These are phyloP conservation scores for Rutstroemia sp. DNA, from an alignment of 2,329 filamentous ascomycete genomes.

Conservation along the genomic window DNA sequence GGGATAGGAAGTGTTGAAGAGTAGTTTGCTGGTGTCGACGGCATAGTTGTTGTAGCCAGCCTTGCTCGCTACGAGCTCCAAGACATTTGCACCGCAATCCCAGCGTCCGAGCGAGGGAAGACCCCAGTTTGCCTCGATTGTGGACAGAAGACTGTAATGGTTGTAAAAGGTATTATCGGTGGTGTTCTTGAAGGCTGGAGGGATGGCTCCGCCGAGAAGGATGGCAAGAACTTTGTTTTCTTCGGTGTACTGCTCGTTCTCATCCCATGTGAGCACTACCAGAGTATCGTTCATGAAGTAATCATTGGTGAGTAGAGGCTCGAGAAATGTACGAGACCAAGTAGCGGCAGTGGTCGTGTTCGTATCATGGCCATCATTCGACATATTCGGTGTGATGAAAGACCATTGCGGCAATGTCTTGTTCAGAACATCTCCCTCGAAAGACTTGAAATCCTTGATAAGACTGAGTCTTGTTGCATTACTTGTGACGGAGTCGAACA, in stretches of 20 bases:
- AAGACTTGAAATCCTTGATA: slow-evolving; percentile 55
- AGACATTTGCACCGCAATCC: slow-evolving; percentile 30
- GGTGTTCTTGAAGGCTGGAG: slow-evolving; percentile 38
- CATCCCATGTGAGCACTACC: slow-evolving; percentile 49
- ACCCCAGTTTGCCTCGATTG: slow-evolving; percentile 34
- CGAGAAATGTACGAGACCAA: slow-evolving; percentile 44
- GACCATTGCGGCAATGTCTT: slow-evolving; percentile 55
- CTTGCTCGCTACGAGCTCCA: slow-evolving; percentile 20
- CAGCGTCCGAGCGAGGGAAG: slow-evolving; percentile 35
- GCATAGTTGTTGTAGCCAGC: slow-evolving; percentile 18
- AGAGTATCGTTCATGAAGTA: slow-evolving; percentile 46
- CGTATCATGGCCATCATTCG: slow-evolving; percentile 55
- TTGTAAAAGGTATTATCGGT: slow-evolving; percentile 41
- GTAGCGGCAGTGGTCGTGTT: slow-evolving; percentile 40
- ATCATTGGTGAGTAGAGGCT: slow-evolving; percentile 41
- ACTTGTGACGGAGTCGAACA: slow-evolving; percentile 46
- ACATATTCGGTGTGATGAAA: slow-evolving; percentile 56
- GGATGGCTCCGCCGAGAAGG: slow-evolving; percentile 46
- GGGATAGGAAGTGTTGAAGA: slow-evolving; percentile 37
- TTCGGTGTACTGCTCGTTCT: slow-evolving; percentile 42
- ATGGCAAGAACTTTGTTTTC: slow-evolving; percentile 46
- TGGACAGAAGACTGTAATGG: slow-evolving; percentile 35
- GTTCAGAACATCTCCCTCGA: slow-evolving; percentile 49
- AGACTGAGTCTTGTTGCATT: slow-evolving; percentile 43
- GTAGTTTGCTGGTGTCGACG: slow-evolving; percentile 31